Percentiles rank a stretch among this genome's conserved stretches.
Conservation (phyloP, 2,329 filamentous ascomycete genomes). For the Zopfia rhizophila region DNA sequence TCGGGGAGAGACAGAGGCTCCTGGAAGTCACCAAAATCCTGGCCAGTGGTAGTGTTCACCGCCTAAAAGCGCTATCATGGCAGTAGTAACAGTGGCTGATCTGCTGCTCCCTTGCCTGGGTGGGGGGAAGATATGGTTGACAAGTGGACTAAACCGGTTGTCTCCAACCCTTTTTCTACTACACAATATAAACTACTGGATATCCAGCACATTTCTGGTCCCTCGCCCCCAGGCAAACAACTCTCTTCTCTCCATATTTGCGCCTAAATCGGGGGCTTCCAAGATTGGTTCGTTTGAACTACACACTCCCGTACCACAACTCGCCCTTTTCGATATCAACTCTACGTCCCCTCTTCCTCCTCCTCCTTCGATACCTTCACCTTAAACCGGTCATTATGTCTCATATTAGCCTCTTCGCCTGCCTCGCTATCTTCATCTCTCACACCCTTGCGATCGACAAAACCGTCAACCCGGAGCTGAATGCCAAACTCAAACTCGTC, state of each 20-base stretch:
- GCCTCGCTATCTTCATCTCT: slow-evolving; percentile 31
- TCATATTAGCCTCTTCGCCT: no score
- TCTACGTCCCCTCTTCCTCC: slow-evolving; percentile 13
- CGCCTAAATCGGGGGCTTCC: no score
- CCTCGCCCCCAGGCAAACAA: no score
- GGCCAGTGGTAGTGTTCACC: no score
- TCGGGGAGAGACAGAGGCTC: no score
- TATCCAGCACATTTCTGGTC: not conserved
- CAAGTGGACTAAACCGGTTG: not conserved
- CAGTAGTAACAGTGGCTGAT: slow-evolving; percentile 14
- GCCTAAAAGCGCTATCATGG: slow-evolving; percentile 2
- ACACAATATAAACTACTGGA: not conserved
- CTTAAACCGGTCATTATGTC: no score
- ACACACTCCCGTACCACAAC: no score
- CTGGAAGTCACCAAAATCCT: no score
- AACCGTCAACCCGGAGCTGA: slow-evolving; percentile 53
- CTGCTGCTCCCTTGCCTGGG: slow-evolving; percentile 1
- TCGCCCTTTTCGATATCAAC: no score
- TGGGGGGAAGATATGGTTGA: not conserved
- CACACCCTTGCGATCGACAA: slow-evolving; percentile 47
- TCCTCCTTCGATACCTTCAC: no score
- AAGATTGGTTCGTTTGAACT: no score
- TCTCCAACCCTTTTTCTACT: not conserved
- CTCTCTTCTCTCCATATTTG: not conserved
- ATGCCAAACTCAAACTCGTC: slow-evolving; percentile 47